Percentiles rank a stretch among this genome's conserved stretches.
Evolutionary conservation across 2,329 filamentous ascomycete genomes (phyloP).

Genomic region (Orbilia ellipsospora): DNA sequence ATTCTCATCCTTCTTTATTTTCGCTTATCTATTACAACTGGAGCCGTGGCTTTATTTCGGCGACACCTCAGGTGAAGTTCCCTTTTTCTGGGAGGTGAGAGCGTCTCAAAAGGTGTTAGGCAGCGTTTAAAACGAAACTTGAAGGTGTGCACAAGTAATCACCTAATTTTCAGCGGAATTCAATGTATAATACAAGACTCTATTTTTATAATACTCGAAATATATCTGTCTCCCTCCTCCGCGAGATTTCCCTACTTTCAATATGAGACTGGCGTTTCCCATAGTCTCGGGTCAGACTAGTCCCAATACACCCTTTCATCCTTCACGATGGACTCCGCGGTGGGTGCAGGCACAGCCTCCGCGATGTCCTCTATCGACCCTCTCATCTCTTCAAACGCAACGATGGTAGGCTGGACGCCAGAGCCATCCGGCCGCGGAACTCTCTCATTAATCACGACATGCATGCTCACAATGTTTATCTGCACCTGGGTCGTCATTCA

Average conservation of each 20-base stretch:
- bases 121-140: not conserved
- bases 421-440: constrained; percentile 61
- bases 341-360: constrained; percentile 22
- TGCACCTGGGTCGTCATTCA: constrained; percentile 62
- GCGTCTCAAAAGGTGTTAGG: not conserved
- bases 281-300: not conserved
- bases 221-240: not conserved
- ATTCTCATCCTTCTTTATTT: too few species aligned
- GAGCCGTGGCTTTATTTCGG: too few species aligned
- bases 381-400: constrained; percentile 14
- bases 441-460: constrained; percentile 60
- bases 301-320: not conserved
- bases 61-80: too few species aligned
- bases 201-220: not conserved
- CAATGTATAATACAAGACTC: not conserved
- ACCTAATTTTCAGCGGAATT: not conserved
- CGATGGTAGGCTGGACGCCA: constrained; percentile 60
- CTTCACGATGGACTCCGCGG: not conserved
- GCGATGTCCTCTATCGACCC: constrained; percentile 4
- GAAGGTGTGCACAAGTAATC: not conserved
- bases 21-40: too few species aligned
- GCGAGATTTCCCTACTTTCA: not conserved
- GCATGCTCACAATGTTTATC: constrained; percentile 61
- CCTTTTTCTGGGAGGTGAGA: not conserved
- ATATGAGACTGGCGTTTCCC: not conserved